Evolutionary conservation across 768 basidiomycete genomes (phyloP), one percentile per base, ranked within the genome.

Genomic region (Tylopilus balloui): DNA sequence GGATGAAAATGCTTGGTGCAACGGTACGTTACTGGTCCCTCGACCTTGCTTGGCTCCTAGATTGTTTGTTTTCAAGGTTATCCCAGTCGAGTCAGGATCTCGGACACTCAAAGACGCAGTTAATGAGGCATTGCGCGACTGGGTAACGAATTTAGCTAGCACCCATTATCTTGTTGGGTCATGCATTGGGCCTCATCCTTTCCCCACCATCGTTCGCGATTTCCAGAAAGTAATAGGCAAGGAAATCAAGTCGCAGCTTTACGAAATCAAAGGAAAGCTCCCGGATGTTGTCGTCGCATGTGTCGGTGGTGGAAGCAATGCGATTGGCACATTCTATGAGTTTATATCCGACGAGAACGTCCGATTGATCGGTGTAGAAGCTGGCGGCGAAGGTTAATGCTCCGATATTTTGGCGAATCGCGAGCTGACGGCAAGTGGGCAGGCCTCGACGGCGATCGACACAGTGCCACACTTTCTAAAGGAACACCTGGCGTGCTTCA

Each of bases 81-180:
- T 99, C 44, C 88, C 96, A 13, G 95, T 98, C 21, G 73, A 87
- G 47, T 94, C 94, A 5, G 96, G 96, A 20, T 92, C 95, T 20
- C 81, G 87, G 62, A 98, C 95, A 6, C 74, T 99, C 56, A 99
- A 99, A 70, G 96, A 98, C 61, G 95, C 96, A 23, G 92, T 98
- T 56, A 99, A 97, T 72, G 95, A 97, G 55, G 95, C 96, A 6
- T 81, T 98, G 79, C 84, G 96, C 36, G 94, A 97, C 70, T 98
- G 96, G 96, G 96, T 98, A 11, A 93, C 94, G 25, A 94, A 97
- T 66, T 78, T 99, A 27, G 74, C 91, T 12, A 91, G 75, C 6
- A 98, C 95, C 1, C 93, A 98, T 70, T 99, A 97, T 71, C 82
- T 97, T 56, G 91, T 99, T 53, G 96, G 96, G 25, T 97, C 94